Base-by-base conservation (phyloP, 2,329 filamentous ascomycete species). In the Scedosporium aurantiacum region DNA sequence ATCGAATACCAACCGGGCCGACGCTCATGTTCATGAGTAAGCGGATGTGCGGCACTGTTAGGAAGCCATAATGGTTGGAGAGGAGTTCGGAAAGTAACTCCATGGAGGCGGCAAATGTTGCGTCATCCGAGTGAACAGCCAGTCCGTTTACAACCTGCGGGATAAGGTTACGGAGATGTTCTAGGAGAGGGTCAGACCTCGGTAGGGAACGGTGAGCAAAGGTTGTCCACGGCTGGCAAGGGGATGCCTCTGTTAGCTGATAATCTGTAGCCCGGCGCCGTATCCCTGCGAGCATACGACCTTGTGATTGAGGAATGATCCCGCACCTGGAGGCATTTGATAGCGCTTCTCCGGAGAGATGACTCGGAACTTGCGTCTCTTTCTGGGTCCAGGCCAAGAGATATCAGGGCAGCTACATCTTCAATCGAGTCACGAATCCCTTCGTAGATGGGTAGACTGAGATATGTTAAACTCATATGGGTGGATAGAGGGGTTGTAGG, bases 31-130 rank as follows among this genome's bases (percentile, higher is more conserved):
- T 70, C 41, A 81, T 79, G 0, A 91, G 70, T 6, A 79, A 73
- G 12, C 77, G 71, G 64, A 86, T 82, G 66, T 90, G 83, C 18
- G 80, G 74, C 10, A 77, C 72, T 3, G 75, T 80, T 58, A 90
- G 79, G 65, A 90, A 86, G 54, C 76, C 77, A 10, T 82, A 83
- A 71, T 83, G 88, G 67, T 85, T 87, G 32, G 79, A 79, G 10
- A 91, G 74, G 4, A 86, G 75, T 61, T 90, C 87, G 4, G 79
- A 81, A 63, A 90, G 79, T 0, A 88, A 72, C 65, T 89, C 86
- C 55, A 86, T 77, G 0, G 86, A 79, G 14, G 78, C 75, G 45
- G 83, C 80, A 64, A 85, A 87, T 12, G 85, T 72, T 21, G 81
- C 75, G 28, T 85, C 78, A 41, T 82, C 75, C 23, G 80, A 75